Evolutionary conservation across 2,329 filamentous ascomycete genomes (phyloP), one percentile per base, ranked within the genome.

Genomic region (Balansia obtecta): DNA sequence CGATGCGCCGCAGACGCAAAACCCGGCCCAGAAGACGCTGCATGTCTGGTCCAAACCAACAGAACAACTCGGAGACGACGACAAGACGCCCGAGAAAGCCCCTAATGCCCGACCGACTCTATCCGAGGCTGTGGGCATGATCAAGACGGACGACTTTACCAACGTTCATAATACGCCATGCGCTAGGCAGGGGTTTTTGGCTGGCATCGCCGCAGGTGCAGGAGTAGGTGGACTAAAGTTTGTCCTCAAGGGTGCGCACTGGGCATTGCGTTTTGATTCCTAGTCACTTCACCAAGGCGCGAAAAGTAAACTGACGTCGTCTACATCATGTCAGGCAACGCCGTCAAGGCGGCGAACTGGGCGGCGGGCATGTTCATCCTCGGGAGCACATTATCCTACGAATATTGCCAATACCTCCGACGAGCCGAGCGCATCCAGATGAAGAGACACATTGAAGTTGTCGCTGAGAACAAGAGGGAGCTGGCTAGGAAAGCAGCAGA

Each of bases 161-260:
- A 79, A 80, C 43, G 72, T 94, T 49, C 83, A 90, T 65, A 84
- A 85, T 65, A 78, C 82, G 51, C 91, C 91, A 0, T 97, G 93
- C 66, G 85, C 88, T 18, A 76, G 90, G 54, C 85, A 95, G 62
- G 84, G 87, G 2, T 73, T 95, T 49, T 71, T 97, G 58, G 82
- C 86, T 1, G 93, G 89, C 22, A 94, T 98, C 59, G 85, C 80
- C 1, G 76, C 80, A 2, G 93, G 88, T 3, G 86, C 88, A 55
- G 85, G 77, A 4, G 68, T 88, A 33, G 91, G 90, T 50, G 84
- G 82, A 52, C 60, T 90, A 50, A 79, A 85, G 55, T 85, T 83
- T 59, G 73, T 96, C 20, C 68, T 88, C 57, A 82, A 85, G 70
- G 85, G 89, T 94, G 72, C 57, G 45, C 7, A 27, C 34, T 10